Base-by-base conservation (phyloP, 1,284 basidiomycete genomes). In the Irpex rosettiformis region DNA sequence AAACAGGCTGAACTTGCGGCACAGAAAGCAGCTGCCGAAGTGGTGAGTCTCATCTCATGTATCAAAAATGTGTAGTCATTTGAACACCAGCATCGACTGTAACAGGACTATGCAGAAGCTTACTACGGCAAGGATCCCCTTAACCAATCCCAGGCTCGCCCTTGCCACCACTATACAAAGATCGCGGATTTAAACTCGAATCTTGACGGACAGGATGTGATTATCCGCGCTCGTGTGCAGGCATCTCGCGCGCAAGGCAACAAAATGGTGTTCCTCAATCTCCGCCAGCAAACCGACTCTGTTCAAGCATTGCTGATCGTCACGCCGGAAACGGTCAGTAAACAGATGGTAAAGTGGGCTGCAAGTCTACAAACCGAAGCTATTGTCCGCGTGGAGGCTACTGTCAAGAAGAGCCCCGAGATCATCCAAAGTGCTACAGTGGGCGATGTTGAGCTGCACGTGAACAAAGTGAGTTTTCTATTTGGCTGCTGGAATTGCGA, bases 261-360 rank as follows among this genome's bases (percentile, higher is more conserved):
- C 77, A 99, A 96, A 79, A 94, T 98, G 84, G 92, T 93, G 56
- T 99, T 99, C 77, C 77, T 99, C 59, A 89, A 88, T 68, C 82
- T 99, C 61, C 91, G 97, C 59, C 95, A 99, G 73, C 86, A 93
- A 66, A 88, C 84, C 40, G 83, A 93, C 70, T 93, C 96, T 1
- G 88, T 99, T 3, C 97, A 99, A 74, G 94, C 92, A 43, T 79
- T 98, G 16, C 78, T 98, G 52, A 79, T 82, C 43, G 85, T 91
- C 51, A 79, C 91, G 37, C 85, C 88, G 22, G 90, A 88, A 60
- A 89, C 89, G 68, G 83, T 99, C 16, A 98, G 94, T 64, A 97
- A 96, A 74, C 95, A 97, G 73, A 99, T 99, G 97, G 85, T 94
- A 57, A 98, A 96, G 75, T 99, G 92, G 89, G 86, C 90, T 16